These are phyloP conservation scores for Pelargonium australe DNA, from an alignment of 441 rosid species.

Conservation along the genomic window DNA sequence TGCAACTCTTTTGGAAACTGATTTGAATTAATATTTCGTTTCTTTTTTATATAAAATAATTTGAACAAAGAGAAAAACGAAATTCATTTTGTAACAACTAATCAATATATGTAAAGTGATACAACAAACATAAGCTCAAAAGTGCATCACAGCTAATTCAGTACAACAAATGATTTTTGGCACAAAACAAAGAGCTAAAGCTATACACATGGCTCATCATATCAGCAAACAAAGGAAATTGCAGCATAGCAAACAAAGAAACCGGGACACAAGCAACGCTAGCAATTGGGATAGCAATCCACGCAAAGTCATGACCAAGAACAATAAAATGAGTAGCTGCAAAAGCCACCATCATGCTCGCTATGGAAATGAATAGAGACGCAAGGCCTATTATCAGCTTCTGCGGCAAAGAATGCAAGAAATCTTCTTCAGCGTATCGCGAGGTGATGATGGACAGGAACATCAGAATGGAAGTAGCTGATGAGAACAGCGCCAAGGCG, in stretches of 20 bases:
- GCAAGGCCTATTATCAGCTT: constrained; percentile 40
- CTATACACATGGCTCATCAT: constrained; percentile 20
- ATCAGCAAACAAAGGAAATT: constrained; percentile 38
- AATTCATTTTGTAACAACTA: too few relatives aligned
- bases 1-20: too few relatives aligned
- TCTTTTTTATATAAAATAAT: too few relatives aligned
- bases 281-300: constrained; percentile 31
- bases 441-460: constrained; percentile 44
- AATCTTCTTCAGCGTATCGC: constrained; percentile 42
- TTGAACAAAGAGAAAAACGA: too few relatives aligned
- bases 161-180: constrained; percentile 2
- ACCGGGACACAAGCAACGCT: constrained; percentile 34
- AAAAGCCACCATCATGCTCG: constrained; percentile 47
- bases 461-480: constrained; percentile 38
- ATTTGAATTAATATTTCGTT: too few relatives aligned
- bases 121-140: too few relatives aligned
- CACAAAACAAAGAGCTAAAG: constrained; percentile 14
- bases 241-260: constrained; percentile 34
- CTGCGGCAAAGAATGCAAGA: constrained; percentile 34
- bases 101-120: too few relatives aligned
- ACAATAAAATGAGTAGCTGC: constrained; percentile 35
- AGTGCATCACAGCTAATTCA: too few relatives aligned
- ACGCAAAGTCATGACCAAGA: constrained; percentile 26
- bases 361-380: constrained; percentile 43
- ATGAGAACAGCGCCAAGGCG: constrained; percentile 37